Percentiles rank a stretch among this genome's conserved stretches.
Evolutionary conservation across 2,329 filamentous ascomycete species (phyloP).

Genomic region (Blastomyces gilchristii): DNA sequence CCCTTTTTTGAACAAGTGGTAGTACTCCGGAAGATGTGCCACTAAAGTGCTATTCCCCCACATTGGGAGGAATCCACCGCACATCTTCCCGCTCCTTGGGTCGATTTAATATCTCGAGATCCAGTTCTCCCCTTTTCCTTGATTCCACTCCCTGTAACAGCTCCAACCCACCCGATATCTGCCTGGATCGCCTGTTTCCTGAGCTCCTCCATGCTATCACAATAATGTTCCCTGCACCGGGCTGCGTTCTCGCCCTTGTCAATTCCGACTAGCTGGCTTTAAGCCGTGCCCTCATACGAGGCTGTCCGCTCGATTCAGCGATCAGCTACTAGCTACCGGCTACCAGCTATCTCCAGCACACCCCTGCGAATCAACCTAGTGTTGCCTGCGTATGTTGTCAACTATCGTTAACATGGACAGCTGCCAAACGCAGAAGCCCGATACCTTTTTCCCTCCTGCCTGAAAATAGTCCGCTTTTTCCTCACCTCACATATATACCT

Average conservation of each 20-base stretch:
- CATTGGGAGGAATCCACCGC: slow-evolving; percentile 7
- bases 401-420: slow-evolving; percentile 33
- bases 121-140: not conserved
- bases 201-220: not conserved
- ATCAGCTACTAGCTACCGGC: not conserved
- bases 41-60: slow-evolving; percentile 6
- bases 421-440: slow-evolving; percentile 21
- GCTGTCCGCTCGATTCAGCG: not conserved
- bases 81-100: not conserved
- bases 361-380: not conserved
- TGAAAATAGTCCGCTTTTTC: slow-evolving; percentile 17
- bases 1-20: not conserved
- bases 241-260: not conserved
- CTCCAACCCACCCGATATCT: not conserved
- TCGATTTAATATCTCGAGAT: not conserved
- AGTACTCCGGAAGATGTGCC: slow-evolving; percentile 6
- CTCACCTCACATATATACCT: slow-evolving; percentile 9
- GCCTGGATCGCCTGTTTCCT: not conserved
- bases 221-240: slow-evolving; percentile 1
- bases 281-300: not conserved
- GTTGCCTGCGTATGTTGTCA: slow-evolving; percentile 4
- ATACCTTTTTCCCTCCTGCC: slow-evolving; percentile 26
- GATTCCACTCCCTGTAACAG: not conserved
- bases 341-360: not conserved
- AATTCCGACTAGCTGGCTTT: not conserved